Conservation (phyloP, 1,284 basidiomycete genomes). For the Malassezia nana region DNA sequence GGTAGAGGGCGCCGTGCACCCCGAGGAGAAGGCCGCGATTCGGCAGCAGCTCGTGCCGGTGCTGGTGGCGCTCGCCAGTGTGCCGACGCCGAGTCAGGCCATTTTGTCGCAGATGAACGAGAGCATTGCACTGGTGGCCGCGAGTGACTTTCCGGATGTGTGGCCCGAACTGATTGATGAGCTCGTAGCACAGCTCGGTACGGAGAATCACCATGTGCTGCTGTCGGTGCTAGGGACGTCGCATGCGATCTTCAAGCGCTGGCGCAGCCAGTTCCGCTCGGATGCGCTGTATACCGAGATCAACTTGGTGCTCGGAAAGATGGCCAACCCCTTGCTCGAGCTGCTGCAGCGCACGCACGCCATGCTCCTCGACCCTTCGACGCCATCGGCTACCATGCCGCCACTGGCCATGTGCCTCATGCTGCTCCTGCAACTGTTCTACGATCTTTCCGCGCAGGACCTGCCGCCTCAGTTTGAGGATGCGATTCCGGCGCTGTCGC, state of each 20-base stretch:
- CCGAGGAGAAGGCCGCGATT: conserved; percentile 58
- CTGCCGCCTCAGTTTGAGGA: conserved; percentile 91
- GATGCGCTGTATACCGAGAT: conserved; percentile 81
- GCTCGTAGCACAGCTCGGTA: conserved; percentile 59
- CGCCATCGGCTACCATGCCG: conserved; percentile 44
- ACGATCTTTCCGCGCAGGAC: conserved; percentile 90
- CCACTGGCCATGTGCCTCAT: conserved; percentile 44
- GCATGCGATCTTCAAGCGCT: conserved; percentile 86
- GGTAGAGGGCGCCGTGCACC: conserved; percentile 7
- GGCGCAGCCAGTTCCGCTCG: conserved; percentile 81
- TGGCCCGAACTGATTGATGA: conserved; percentile 41
- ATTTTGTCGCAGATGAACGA: conserved; percentile 40
- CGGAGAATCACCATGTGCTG: conserved; percentile 70
- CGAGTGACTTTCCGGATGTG: conserved; percentile 38
- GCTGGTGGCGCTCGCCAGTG: conserved; percentile 59
- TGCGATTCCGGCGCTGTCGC: conserved; percentile 54
- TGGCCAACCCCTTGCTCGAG: conserved; percentile 71
- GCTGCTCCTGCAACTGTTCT: conserved; percentile 77
- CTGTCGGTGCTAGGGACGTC: conserved; percentile 83
- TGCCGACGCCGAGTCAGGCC: conserved; percentile 25
- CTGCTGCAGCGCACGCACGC: conserved; percentile 41
- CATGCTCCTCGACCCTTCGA: conserved; percentile 46
- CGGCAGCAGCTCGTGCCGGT: conserved; percentile 66
- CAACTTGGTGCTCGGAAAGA: conserved; percentile 76
- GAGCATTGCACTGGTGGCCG: conserved; percentile 36